Base-by-base conservation (phyloP, 495 filamentous ascomycete species). In the Podospora sp. region DNA sequence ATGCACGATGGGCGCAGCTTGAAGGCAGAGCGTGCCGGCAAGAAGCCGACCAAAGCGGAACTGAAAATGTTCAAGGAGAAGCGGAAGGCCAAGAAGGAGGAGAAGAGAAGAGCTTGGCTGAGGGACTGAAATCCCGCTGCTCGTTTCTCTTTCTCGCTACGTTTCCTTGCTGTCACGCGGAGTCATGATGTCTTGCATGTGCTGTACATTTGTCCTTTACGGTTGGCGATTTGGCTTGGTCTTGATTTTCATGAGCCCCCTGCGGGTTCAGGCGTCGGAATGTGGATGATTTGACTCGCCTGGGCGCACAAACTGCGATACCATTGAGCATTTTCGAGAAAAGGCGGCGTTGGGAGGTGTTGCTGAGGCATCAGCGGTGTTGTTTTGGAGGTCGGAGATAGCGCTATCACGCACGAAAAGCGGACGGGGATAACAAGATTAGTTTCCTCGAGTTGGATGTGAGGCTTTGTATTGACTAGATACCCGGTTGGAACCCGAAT, bases 21-120 rank as follows among this genome's bases (percentile, higher is more conserved):
- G 60, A 96, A 94, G 78, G 95, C 92, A 8, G 95, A 99, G 80
- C 83, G 93, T 33, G 88, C 89, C 51, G 88, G 88, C n/a, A 94
- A 93, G 84, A 97, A 94, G 81, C 81, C 96, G 50, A 91, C 78
- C 35, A 96, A 91, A 84, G 82, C 89, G 67, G 92, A 97, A 76
- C 76, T 99, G 50, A 88, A 88, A 79, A 85, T 86, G 58, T 90
- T 89, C 75, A 88, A 87, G 74, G 85, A 91, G 78, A 91, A 90
- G 84, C 77, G 88, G 62, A 79, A 81, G 50, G 86, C 84, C 18
- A 93, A 87, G 83, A 99, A 99, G 81, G 93, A 97, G 75, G 93
- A 97, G 82, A 98, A 96, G 80, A 81, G 94, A 57, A 81, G 93
- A 62, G 96, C 93, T 18, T 99, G 96, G 93, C 78, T 97, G 73